Evolutionary conservation across 495 filamentous ascomycete species (phyloP), one percentile per base, ranked within the genome.

Genomic region (Annulohypoxylon moriforme): DNA sequence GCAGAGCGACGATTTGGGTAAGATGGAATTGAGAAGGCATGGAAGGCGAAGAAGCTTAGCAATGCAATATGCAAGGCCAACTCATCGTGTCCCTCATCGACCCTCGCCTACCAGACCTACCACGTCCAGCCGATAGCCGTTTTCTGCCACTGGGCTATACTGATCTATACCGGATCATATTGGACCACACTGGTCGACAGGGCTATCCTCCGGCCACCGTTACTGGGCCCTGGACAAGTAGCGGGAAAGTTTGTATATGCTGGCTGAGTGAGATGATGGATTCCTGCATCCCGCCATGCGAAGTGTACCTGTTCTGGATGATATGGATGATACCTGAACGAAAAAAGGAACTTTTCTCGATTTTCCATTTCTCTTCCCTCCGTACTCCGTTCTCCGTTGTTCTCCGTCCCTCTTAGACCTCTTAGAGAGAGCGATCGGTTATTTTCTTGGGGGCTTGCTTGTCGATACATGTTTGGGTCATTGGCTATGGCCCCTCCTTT

Each of bases 231-330:
- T 40, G 55, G 55, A 29, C 55, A 58, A 61, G 68, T 53, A 47
- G 47, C 70, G 57, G 57, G 57, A 44, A 55, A 57, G 57, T 65
- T 60, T 65, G 47, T 69, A 49, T 50, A 38, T 56, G 55, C 60
- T 64, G 49, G 60, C 66, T 73, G 66, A 73, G 71, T 69, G 71
- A 73, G 71, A 73, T 73, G 66, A 73, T 73, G 71, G 71, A 69
- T 62, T 73, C 71, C 44, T 69, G 71, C 71, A 69, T 73, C 47
- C 56, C 60, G 61, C 58, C 53, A 69, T 60, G 62, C 61, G 61
- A 73, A 67, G 62, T 25, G 62, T 71, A 63, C 62, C 47, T 66
- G 20, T 44, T 61, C 49, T 66, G 25, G 65, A 61, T 72, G 69
- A 68, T 64, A 72, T 36, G 7, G 33, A 9, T 8, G 10, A 36